Conservation (phyloP, 2,329 filamentous ascomycete species). For the Hypoxylon sp. region DNA sequence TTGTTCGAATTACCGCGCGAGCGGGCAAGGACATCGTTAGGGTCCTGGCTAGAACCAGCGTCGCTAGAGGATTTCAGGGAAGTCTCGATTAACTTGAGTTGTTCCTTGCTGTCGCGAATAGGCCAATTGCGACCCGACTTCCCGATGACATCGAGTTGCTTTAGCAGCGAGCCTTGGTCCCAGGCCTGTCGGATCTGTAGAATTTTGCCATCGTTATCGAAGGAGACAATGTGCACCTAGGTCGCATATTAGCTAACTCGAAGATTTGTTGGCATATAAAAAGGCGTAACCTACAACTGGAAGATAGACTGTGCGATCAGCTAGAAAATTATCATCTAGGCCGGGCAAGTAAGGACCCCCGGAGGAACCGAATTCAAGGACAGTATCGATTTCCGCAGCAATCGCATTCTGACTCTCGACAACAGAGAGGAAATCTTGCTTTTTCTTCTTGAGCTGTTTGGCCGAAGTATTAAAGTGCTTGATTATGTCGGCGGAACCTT, state of each 20-base stretch:
- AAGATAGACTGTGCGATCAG: conserved; percentile 80
- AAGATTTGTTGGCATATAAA: neutral
- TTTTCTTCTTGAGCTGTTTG: conserved; percentile 82
- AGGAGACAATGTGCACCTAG: conserved; percentile 88
- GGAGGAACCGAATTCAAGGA: conserved; percentile 79
- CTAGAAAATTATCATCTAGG: conserved; percentile 92
- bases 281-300: conserved; percentile 73
- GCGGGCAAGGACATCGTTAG: conserved; percentile 53
- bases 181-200: conserved; percentile 87
- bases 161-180: conserved; percentile 94
- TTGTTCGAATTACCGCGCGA: conserved; percentile 63
- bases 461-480: conserved; percentile 79
- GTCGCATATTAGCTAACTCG: conserved; percentile 9
- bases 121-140: conserved; percentile 93
- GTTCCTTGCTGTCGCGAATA: conserved; percentile 85
- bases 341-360: conserved; percentile 88
- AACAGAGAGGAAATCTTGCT: conserved; percentile 76
- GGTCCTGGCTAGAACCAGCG: conserved; percentile 46
- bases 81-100: conserved; percentile 76
- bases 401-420: conserved; percentile 76
- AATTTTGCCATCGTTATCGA: conserved; percentile 81
- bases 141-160: conserved; percentile 93
- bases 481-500: conserved; percentile 77
- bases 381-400: conserved; percentile 81
- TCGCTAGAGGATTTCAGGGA: conserved; percentile 62